Conservation (phyloP, 2,329 filamentous ascomycete species). For the Phialocephala sp. region DNA sequence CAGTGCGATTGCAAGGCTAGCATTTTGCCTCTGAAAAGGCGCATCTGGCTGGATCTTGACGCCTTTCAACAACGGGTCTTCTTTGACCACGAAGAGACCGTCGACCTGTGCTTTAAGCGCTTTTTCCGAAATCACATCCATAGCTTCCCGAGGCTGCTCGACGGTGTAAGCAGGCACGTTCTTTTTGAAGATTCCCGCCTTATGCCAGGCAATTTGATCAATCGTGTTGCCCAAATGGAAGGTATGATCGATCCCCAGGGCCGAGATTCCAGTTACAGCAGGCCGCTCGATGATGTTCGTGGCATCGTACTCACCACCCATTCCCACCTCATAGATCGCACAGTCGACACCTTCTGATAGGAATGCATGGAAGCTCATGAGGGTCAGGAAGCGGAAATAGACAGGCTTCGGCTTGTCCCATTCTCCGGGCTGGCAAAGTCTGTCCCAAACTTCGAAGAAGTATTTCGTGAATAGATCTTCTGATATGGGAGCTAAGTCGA, state of each 20-base stretch:
- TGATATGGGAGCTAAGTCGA: slow-evolving; percentile 63
- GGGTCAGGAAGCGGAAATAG: slow-evolving; percentile 66
- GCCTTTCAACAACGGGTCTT: slow-evolving; percentile 51
- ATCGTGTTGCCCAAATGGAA: slow-evolving; percentile 65
- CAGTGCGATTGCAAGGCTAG: slow-evolving; percentile 56
- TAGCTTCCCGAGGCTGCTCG: slow-evolving; percentile 56
- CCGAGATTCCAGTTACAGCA: slow-evolving; percentile 64
- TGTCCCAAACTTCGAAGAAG: slow-evolving; percentile 72
- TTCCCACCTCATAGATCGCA: slow-evolving; percentile 70
- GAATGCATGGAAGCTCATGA: slow-evolving; percentile 72
- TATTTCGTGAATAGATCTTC: slow-evolving; percentile 65
- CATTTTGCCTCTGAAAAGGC: slow-evolving; percentile 64
- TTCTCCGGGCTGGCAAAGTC: slow-evolving; percentile 48
- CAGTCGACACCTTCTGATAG: slow-evolving; percentile 65
- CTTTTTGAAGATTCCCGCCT: slow-evolving; percentile 72
- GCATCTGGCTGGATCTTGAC: slow-evolving; percentile 58
- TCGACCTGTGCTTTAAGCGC: slow-evolving; percentile 58
- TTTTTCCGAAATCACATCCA: slow-evolving; percentile 53
- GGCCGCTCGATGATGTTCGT: slow-evolving; percentile 69
- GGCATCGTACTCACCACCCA: slow-evolving; percentile 71
- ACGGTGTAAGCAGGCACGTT: slow-evolving; percentile 64
- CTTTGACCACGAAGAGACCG: slow-evolving; percentile 49
- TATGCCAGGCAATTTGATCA: slow-evolving; percentile 75
- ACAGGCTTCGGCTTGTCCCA: slow-evolving; percentile 52
- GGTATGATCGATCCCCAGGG: slow-evolving; percentile 74